Conservation (phyloP, 306 rosid species). For the Rubus parviflorus region DNA sequence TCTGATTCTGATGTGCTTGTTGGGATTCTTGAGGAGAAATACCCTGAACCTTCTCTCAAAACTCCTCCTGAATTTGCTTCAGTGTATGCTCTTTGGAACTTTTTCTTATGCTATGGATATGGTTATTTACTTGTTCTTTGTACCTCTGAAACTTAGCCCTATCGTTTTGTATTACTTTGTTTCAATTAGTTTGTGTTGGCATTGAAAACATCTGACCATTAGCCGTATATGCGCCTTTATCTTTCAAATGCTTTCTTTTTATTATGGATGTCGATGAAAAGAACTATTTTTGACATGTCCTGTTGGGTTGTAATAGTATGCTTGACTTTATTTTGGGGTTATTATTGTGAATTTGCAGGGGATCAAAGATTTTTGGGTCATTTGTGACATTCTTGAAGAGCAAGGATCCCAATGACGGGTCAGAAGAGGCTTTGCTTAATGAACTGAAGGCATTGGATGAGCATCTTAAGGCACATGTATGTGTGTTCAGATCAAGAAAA, state of each 20-base stretch:
- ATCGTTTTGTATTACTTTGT: no score
- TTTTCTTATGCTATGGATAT: background rate
- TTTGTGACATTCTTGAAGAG: conserved; percentile 73
- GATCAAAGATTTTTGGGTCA: conserved; percentile 69
- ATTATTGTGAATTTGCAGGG: conserved; percentile 44
- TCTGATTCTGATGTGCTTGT: conserved; percentile 88
- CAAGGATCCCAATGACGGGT: conserved; percentile 80
- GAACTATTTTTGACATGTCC: background rate
- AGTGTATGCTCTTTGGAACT: conserved; percentile 47
- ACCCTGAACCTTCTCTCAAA: conserved; percentile 61
- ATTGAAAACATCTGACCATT: no score
- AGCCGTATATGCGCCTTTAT: no score
- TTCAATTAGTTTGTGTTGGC: no score
- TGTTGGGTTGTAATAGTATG: background rate
- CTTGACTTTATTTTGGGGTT: conserved; percentile 6
- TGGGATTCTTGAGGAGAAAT: conserved; percentile 62
- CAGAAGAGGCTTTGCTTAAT: conserved; percentile 71
- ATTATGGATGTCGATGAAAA: background rate
- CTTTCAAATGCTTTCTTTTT: no score
- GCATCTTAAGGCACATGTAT: conserved; percentile 82
- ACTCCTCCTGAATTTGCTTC: conserved; percentile 66
- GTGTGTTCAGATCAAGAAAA: conserved; percentile 18
- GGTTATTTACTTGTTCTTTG: background rate
- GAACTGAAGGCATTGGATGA: conserved; percentile 76
- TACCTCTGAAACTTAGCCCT: background rate